Percentiles rank a stretch among this genome's conserved stretches.
Evolutionary conservation across 306 rosid species (phyloP).

Genomic region (Vachellia pachyceras): DNA sequence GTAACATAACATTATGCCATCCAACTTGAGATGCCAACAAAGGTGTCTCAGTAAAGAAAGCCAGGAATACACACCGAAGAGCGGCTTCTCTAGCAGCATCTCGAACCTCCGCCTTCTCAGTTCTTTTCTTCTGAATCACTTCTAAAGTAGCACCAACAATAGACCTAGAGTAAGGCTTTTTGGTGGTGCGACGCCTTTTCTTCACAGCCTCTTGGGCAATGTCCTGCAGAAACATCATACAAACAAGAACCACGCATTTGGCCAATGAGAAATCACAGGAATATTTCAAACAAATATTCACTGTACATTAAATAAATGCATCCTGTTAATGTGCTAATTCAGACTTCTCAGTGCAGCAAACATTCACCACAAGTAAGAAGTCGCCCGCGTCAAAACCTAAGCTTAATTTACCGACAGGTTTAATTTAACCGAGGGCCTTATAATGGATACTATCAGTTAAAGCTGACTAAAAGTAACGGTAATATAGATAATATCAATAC

Average conservation of each 20-base stretch:
- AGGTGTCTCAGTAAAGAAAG: not conserved
- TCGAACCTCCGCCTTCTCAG: slow-evolving; percentile 76
- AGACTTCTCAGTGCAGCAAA: not conserved
- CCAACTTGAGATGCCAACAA: not conserved
- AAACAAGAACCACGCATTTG: not conserved
- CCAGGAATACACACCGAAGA: slow-evolving; percentile 53
- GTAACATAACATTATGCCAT: not conserved
- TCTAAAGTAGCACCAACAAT: slow-evolving; percentile 75
- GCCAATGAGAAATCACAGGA: not conserved
- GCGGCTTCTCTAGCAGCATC: slow-evolving; percentile 90
- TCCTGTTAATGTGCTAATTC: not conserved
- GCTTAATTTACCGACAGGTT: not conserved
- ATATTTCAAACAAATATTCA: not conserved
- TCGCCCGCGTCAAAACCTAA: not conserved
- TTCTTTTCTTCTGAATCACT: slow-evolving; percentile 71
- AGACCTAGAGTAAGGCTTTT: slow-evolving; percentile 77
- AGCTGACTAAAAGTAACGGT: not conserved
- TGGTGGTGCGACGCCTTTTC: slow-evolving; percentile 75
- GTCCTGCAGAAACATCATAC: slow-evolving; percentile 41
- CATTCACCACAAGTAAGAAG: not conserved
- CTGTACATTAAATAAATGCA: not conserved
- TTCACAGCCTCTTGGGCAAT: slow-evolving; percentile 76
- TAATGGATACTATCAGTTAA: not conserved
- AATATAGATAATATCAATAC: not conserved
- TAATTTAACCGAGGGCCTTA: not conserved